Conservation (phyloP, 805 yeast genomes). For the Blastobotrys chiropterorum region DNA sequence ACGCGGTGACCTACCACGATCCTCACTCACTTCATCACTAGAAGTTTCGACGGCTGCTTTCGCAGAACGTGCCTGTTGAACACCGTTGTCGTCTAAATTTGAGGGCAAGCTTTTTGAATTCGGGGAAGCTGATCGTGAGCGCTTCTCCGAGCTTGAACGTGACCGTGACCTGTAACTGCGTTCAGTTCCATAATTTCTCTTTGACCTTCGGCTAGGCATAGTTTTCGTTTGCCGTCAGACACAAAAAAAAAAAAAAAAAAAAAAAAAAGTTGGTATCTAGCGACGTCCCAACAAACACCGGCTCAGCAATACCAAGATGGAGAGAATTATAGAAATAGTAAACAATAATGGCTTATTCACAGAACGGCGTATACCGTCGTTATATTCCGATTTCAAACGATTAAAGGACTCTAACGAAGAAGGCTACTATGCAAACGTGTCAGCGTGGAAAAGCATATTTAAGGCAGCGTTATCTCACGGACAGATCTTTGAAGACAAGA, state of each 20-base stretch:
- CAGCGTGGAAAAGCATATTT: constrained; percentile 41
- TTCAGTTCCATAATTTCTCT: too few relatives aligned
- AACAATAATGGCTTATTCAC: constrained; percentile 33
- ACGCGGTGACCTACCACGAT: background rate
- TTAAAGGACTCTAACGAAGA: constrained; percentile 40
- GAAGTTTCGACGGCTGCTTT: too few relatives aligned
- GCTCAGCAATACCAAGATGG: too few relatives aligned
- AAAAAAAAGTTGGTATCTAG: background rate
- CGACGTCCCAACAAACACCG: background rate
- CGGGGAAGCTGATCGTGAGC: background rate
- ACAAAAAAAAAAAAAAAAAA: background rate
- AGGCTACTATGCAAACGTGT: constrained; percentile 45
- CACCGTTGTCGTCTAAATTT: too few relatives aligned
- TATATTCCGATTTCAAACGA: constrained; percentile 43
- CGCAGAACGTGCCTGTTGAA: too few relatives aligned
- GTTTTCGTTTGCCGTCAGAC: too few relatives aligned
- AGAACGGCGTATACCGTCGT: constrained; percentile 38
- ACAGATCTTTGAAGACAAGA: constrained; percentile 27
- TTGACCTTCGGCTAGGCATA: too few relatives aligned
- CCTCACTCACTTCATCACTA: background rate
- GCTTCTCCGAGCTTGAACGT: background rate
- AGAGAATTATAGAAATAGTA: constrained; percentile 7
- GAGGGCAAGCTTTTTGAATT: too few relatives aligned
- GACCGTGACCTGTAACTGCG: constrained; percentile 1
- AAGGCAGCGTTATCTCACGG: constrained; percentile 21